A percentile compares a stretch with the other conserved stretches of the same genome.
These are phyloP conservation scores for Corymbia maculata DNA, from an alignment of 345 rosid species.

Conservation along the genomic window DNA sequence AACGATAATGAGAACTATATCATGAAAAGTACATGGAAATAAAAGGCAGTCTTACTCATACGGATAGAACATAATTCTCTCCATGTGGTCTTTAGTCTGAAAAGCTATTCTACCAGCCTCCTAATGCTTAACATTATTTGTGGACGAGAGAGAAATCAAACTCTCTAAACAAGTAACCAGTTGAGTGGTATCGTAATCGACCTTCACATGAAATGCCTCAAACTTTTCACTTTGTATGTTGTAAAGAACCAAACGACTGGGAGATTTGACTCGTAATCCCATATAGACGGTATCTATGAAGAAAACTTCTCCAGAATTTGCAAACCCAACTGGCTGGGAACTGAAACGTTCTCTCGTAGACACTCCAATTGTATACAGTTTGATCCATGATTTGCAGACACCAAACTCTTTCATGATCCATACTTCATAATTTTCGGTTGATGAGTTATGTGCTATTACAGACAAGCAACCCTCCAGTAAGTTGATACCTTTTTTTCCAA, in stretches of 20 bases:
- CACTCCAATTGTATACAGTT: not conserved
- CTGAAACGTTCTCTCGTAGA: not conserved
- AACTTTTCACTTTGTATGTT: not conserved
- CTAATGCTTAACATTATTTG: not conserved
- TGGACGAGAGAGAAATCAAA: not conserved
- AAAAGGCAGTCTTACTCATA: too few species aligned
- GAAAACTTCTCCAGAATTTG: not conserved
- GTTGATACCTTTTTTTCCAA: not conserved
- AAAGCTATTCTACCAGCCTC: not conserved
- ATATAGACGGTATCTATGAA: rapidly evolving
- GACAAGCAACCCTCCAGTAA: not conserved
- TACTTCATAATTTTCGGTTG: not conserved
- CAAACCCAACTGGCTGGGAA: not conserved
- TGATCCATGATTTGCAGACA: not conserved
- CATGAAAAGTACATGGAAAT: too few species aligned
- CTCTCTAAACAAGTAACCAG: not conserved
- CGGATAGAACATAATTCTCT: not conserved
- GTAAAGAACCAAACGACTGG: too few species aligned
- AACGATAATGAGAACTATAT: too few species aligned
- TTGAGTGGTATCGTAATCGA: not conserved
- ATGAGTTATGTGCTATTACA: not conserved
- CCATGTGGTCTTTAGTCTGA: not conserved
- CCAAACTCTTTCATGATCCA: not conserved
- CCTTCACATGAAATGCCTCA: not conserved
- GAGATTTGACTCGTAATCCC: too few species aligned